These are phyloP conservation scores for Mycena indigotica DNA, from an alignment of 768 basidiomycete genomes.

Conservation along the genomic window DNA sequence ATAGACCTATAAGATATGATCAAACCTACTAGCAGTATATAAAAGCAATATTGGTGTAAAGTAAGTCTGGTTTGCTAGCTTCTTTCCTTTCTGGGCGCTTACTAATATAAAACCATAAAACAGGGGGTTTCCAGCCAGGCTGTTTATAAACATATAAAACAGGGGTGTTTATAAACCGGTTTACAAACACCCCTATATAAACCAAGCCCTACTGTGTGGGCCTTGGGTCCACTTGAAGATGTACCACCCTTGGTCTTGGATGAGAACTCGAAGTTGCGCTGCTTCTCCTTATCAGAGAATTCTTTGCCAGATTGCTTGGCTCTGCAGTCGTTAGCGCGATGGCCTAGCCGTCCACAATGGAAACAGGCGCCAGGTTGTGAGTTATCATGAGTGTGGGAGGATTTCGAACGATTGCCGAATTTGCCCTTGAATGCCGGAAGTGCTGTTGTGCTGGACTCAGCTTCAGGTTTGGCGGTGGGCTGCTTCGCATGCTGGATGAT, in stretches of 20 bases:
- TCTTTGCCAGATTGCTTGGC: conserved; percentile 9
- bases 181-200: no score
- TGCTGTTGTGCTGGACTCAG: background rate
- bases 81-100: no score
- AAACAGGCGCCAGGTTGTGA: conserved; percentile 3
- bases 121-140: no score
- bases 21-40: no score
- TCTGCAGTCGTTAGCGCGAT: conserved; percentile 4
- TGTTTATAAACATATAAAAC: no score
- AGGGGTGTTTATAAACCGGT: no score
- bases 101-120: no score
- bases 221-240: background rate
- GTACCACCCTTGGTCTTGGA: background rate
- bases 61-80: no score
- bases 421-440: background rate
- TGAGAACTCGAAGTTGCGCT: background rate
- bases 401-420: background rate
- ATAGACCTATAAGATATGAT: no score
- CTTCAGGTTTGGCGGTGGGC: background rate
- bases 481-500: conserved; percentile 23
- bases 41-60: no score
- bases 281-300: conserved; percentile 4
- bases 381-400: no score
- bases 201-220: no score
- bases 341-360: conserved; percentile 6